Percentiles rank a stretch among this genome's conserved stretches.
These are phyloP conservation scores for Chlorella sp. DNA, from an alignment of 139 green algal species.

Conservation along the genomic window DNA sequence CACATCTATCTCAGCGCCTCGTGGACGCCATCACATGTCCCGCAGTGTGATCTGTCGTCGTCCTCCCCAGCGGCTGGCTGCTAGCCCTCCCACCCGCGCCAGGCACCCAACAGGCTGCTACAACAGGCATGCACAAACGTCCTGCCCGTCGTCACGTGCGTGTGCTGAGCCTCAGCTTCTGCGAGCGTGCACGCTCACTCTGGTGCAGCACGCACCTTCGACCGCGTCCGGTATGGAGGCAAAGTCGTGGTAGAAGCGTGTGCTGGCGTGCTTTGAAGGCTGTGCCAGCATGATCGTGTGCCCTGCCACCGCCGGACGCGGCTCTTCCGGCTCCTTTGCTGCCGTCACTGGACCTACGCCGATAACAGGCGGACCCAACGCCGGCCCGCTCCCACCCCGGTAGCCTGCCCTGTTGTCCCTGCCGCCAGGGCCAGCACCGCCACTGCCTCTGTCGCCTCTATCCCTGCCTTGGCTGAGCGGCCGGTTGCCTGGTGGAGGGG, in stretches of 20 bases:
- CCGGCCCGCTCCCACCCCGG: too few species aligned
- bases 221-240: background rate
- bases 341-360: background rate
- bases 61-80: background rate
- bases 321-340: background rate
- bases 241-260: conserved; percentile 8
- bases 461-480: background rate
- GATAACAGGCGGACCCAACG: too few species aligned
- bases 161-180: background rate
- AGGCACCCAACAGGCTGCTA: background rate
- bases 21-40: too few species aligned
- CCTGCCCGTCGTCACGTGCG: background rate
- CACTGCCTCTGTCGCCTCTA: too few species aligned
- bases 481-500: background rate
- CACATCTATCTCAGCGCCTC: too few species aligned
- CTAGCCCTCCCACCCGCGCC: background rate
- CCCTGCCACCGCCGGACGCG: background rate
- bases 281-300: background rate
- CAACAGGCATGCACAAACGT: too few species aligned
- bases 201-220: conserved; percentile 3
- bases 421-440: too few species aligned
- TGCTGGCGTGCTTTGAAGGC: conserved; percentile 11
- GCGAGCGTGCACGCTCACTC: background rate
- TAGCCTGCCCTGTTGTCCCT: background rate
- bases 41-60: background rate